Conservation (phyloP, 495 filamentous ascomycete species). For the Pseudomonodictys pantanalensis region DNA sequence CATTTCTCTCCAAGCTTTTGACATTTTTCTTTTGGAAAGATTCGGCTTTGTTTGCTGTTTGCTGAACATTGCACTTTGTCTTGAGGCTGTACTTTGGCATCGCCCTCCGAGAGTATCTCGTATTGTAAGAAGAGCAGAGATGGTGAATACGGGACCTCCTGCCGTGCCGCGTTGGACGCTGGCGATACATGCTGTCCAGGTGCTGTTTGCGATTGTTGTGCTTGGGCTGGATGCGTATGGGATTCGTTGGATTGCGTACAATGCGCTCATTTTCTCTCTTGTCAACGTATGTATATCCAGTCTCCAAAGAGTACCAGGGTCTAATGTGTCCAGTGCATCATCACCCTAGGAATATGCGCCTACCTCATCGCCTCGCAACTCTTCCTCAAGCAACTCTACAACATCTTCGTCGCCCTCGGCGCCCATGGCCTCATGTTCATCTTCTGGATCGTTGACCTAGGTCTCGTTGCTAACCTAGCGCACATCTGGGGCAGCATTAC, state of each 20-base stretch:
- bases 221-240: slow-evolving; percentile 32
- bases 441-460: slow-evolving; percentile 30
- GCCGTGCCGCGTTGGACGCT: slow-evolving; percentile 22
- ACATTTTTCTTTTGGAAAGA: too few species aligned
- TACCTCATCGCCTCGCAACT: slow-evolving; percentile 17
- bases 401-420: slow-evolving; percentile 17
- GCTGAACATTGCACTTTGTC: too few species aligned
- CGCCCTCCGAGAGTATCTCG: too few species aligned
- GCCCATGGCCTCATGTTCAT: slow-evolving; percentile 25
- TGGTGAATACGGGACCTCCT: too few species aligned
- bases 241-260: slow-evolving; percentile 22
- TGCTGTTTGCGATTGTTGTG: slow-evolving; percentile 26
- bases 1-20: too few species aligned
- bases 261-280: slow-evolving; percentile 29
- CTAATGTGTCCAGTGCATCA: slow-evolving; percentile 11
- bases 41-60: too few species aligned
- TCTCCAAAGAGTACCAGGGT: neutral
- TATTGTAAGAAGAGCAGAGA: too few species aligned
- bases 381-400: slow-evolving; percentile 18
- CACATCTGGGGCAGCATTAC: slow-evolving; percentile 1
- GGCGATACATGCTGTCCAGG: slow-evolving; percentile 9
- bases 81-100: too few species aligned
- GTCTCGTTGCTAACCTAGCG: slow-evolving; percentile 28
- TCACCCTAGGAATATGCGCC: slow-evolving; percentile 10
- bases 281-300: slow-evolving; percentile 20